Evolutionary conservation across 2,329 filamentous ascomycete genomes (phyloP).

Genomic region (Xylaria sp.): DNA sequence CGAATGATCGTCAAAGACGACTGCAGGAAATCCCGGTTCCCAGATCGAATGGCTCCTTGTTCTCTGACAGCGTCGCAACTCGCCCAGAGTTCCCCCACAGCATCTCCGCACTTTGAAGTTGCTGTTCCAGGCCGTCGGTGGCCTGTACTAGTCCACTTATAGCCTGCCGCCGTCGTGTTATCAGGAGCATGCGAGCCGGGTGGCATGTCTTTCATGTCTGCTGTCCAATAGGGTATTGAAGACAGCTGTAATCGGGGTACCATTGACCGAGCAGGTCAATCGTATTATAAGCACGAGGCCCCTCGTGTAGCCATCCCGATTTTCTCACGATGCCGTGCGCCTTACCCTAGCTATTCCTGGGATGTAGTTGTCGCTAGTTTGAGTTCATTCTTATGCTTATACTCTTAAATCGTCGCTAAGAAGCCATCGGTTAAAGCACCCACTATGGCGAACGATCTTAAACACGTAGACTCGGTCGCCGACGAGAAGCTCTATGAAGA

Average conservation of each 20-base stretch:
- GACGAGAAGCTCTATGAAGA: conserved; percentile 45
- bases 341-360: background rate
- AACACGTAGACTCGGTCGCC: conserved; percentile 36
- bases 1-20: background rate
- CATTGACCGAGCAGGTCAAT: conserved; percentile 29
- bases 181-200: conserved; percentile 1
- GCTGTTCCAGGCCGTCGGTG: conserved; percentile 21
- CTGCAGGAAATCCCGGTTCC: background rate
- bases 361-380: background rate
- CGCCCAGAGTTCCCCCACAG: conserved; percentile 32
- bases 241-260: conserved; percentile 17
- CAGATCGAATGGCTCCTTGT: conserved; percentile 5
- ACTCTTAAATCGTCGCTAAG: background rate
- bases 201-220: conserved; percentile 12
- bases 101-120: conserved; percentile 25
- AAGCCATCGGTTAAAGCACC: conserved; percentile 34
- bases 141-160: conserved; percentile 6
- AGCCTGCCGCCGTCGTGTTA: conserved; percentile 4
- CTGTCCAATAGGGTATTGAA: conserved; percentile 6
- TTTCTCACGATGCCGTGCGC: background rate
- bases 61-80: background rate
- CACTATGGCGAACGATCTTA: conserved; percentile 33
- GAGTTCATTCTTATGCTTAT: background rate
- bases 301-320: conserved; percentile 16
- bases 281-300: conserved; percentile 27